Base-by-base conservation (phyloP, 2,329 filamentous ascomycete species). In the Colletotrichum orchidophilum region DNA sequence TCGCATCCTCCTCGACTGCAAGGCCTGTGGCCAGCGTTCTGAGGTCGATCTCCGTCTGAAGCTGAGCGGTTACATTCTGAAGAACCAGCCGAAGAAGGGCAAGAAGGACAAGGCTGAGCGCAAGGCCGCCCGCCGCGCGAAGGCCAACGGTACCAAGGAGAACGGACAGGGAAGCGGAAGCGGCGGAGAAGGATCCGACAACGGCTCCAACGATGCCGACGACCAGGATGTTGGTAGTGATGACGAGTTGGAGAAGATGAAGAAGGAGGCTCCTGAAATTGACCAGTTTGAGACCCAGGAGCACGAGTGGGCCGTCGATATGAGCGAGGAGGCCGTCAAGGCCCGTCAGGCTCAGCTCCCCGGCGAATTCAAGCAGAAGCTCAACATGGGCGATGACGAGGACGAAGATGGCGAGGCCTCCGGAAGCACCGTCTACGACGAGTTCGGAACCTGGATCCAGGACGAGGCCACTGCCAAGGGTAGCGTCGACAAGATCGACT, bases 71-170 rank as follows among this genome's bases (percentile, higher is more conserved):
- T 99, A 97, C 87, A 98, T 99, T 81, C 86, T 98, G 81, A 98
- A 98, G 90, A 97, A 96, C 81, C 92, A 94, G 82, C 92, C 94
- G 77, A 91, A 90, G 84, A 97, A 97, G 87, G 94, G 94, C 83
- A 98, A 98, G 90, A 97, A 97, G 85, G 94, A 98, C 87, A 98
- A 97, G 88, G 93, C 94, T 66, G 94, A 91, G 81, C 89, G 93
- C 83, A 97, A 96, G 87, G 96, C 96, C 82, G 93, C 94, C 79
- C 94, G 95, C 81, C 95, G 93, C 83, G 95, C 95, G 76, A 96
- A 94, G 86, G 88, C 87, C 72, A 90, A 90, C 74, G 88, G 86
- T 72, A 81, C 87, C 77, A 89, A 91, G 72, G 87, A 80, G 73
- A 83, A 81, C 74, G 84, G 83, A 66, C 77, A 83, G 39, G 92